Evolutionary conservation across 129 eudicot species (phyloP), one percentile per base, ranked within the genome.

Genomic region (Helichrysum umbraculigerum): DNA sequence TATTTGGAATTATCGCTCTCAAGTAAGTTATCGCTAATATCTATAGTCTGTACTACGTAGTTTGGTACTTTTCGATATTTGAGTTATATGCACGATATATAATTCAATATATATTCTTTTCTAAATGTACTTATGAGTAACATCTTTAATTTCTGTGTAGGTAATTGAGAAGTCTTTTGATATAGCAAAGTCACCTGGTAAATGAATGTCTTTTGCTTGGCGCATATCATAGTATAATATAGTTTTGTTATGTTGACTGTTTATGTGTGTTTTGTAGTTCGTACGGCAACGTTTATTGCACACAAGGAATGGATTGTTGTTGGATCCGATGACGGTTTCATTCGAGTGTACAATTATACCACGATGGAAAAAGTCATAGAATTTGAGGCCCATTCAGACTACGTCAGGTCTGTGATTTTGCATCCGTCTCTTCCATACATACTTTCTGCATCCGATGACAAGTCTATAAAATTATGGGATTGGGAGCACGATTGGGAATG

Each of bases 1-100:
- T 60, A 91, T 93, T 14, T 94, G 97, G 98, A 88, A 91, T 64
- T 83, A 87, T 72, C 90, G 75, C 81, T 78, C 93, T 64, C 96
- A 91, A 91, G 98, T 94, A 79, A 79, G 83, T 44, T 56, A 56
- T 56, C 28, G 1, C 10, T 15, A 30, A 66, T 25, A 25, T 54
- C 51, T 6, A 34, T n/a, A 35, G 32, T 17, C 0, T 25, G 28
- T 25, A 25, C 28, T 2, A 10, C 0, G 21, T 41, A 4, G 5
- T 51, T 51, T 64, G 7, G 14, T 19, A 8, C 15, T 72, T 56
- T 1, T 14, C 21, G 11, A 14, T 33, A 9, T n/a, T 29, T 17
- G 44, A 61, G 9, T 32, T n/a, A 71, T 35, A 34, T 5, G 0
- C 37, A 4, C 37, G 0, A 4, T 72, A 11, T 54, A 14, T 20